Conservation (phyloP, 768 basidiomycete genomes). For the Trametes cingulata region DNA sequence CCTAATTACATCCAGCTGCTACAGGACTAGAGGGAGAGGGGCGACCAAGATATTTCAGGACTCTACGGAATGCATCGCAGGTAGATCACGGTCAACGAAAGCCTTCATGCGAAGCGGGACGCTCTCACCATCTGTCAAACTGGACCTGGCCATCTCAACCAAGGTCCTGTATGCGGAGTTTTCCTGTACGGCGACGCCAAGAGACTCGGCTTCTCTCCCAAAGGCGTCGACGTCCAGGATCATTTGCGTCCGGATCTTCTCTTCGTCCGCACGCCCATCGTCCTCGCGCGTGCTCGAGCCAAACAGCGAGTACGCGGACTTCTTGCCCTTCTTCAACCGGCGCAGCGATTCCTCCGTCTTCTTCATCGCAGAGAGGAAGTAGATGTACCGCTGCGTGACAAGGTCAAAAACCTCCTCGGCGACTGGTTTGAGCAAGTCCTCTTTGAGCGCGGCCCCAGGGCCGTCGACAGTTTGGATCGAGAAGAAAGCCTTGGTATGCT, state of each 20-base stretch:
- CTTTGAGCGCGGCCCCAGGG: conserved; percentile 58
- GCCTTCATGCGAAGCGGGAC: neutral
- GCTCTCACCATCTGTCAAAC: conserved; percentile 35
- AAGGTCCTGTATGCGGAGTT: conserved; percentile 56
- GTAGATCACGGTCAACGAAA: too few species aligned
- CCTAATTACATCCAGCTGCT: neutral
- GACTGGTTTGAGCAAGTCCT: conserved; percentile 50
- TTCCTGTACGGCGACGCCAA: conserved; percentile 63
- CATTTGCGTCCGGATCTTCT: conserved; percentile 85
- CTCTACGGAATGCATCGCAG: neutral
- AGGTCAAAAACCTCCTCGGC: conserved; percentile 68
- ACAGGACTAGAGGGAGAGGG: neutral
- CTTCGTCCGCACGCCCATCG: conserved; percentile 76
- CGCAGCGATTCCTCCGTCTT: conserved; percentile 91
- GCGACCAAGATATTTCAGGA: neutral
- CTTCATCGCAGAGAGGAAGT: conserved; percentile 79
- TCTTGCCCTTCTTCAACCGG: conserved; percentile 86
- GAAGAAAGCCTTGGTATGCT: conserved; percentile 78
- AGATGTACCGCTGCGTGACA: conserved; percentile 74
- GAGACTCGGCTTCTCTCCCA: conserved; percentile 67
- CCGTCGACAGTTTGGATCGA: conserved; percentile 58
- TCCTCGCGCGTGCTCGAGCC: conserved; percentile 56
- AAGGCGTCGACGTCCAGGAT: conserved; percentile 84
- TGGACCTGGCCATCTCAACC: conserved; percentile 58
- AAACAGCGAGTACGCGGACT: conserved; percentile 78